Conservation (phyloP, 306 rosid species). For the Cicer cuneatum region DNA sequence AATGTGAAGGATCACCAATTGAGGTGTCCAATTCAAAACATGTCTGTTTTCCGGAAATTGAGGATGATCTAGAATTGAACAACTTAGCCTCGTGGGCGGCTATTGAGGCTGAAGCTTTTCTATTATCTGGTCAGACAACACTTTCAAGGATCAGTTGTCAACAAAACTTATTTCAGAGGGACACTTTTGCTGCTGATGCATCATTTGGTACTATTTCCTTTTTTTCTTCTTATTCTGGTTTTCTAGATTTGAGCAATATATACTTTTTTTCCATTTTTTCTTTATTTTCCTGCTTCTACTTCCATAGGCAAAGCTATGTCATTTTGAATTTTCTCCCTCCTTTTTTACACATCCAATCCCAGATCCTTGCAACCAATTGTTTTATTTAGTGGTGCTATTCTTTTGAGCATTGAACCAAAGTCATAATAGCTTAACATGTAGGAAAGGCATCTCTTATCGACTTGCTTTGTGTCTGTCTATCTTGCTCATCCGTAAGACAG, state of each 20-base stretch:
- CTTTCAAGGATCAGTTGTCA: slow-evolving; percentile 12
- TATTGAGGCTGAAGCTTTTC: slow-evolving; percentile 9
- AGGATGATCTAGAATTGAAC: slow-evolving; percentile 9
- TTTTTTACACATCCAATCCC: slow-evolving; percentile 9
- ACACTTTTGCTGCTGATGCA: slow-evolving; percentile 1
- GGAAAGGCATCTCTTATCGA: background rate
- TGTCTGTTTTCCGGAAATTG: slow-evolving; percentile 20
- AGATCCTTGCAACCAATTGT: background rate
- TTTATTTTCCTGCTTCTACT: slow-evolving; percentile 30
- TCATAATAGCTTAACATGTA: background rate
- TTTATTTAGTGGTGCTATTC: background rate
- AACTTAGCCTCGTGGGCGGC: slow-evolving; percentile 33
- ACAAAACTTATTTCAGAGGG: slow-evolving; percentile 27
- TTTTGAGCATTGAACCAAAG: slow-evolving; percentile 8
- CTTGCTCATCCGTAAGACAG: background rate
- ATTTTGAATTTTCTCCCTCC: slow-evolving; percentile 20
- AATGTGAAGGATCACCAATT: background rate
- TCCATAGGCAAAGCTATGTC: slow-evolving; percentile 6
- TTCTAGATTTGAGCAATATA: slow-evolving; percentile 3
- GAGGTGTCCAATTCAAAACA: background rate
- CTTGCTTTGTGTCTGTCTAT: slow-evolving; percentile 3
- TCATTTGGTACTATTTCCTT: slow-evolving; percentile 29
- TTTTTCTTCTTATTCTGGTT: background rate
- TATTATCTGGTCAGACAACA: background rate
- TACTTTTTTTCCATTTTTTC: background rate